phyloP scores from a whole-genome alignment of 495 filamentous ascomycete species.

The Chaetomidium leptoderma region DNA sequence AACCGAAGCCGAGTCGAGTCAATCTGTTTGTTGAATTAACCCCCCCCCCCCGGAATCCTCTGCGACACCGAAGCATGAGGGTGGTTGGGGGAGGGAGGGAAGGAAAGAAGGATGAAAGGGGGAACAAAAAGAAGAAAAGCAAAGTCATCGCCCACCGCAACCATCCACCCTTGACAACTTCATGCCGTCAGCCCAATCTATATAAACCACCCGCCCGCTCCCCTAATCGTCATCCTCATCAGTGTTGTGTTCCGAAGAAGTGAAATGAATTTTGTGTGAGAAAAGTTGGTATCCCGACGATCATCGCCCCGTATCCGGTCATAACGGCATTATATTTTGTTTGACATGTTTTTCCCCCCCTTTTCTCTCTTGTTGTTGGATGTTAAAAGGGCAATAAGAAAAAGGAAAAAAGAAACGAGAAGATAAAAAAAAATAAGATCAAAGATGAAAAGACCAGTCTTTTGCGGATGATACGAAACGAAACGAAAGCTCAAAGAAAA shows the following conservation, averaged over 20 bases:
- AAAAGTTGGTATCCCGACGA: too few relatives aligned
- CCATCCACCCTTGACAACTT: not conserved
- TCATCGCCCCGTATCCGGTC: too few relatives aligned
- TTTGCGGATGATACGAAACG: not conserved
- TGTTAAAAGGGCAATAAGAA: too few relatives aligned
- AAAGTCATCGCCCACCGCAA: not conserved
- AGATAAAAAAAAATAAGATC: not conserved
- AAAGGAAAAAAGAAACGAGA: not conserved
- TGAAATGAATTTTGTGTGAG: too few relatives aligned
- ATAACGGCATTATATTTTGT: too few relatives aligned
- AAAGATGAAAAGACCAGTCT: not conserved
- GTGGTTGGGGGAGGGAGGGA: constrained; percentile 1
- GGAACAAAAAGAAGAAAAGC: constrained; percentile 10
- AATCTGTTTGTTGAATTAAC: constrained; percentile 1
- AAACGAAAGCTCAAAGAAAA: not conserved
- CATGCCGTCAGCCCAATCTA: not conserved
- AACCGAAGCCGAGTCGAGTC: too few relatives aligned
- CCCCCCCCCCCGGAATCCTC: not conserved
- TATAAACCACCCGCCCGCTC: too few relatives aligned
- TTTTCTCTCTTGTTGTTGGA: too few relatives aligned
- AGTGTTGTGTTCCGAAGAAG: too few relatives aligned
- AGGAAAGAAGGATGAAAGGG: constrained; percentile 7
- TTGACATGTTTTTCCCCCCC: too few relatives aligned
- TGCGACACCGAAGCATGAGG: constrained; percentile 11
- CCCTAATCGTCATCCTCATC: too few relatives aligned